These are phyloP conservation scores for Ambrosia trifida DNA, from an alignment of 129 eudicot species.

Conservation along the genomic window DNA sequence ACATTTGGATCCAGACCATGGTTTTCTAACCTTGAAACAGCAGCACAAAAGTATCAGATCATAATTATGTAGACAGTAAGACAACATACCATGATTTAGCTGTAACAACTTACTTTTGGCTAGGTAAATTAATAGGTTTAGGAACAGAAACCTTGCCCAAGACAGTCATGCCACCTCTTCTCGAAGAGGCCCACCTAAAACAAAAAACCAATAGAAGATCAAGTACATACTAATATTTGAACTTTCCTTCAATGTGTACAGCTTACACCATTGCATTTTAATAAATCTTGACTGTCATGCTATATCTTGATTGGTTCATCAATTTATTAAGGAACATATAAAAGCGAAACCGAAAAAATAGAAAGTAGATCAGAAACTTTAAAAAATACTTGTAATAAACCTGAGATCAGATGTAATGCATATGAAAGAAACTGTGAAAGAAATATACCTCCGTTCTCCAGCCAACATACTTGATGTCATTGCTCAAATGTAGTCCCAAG, in stretches of 20 bases:
- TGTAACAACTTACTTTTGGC: constrained; percentile 66
- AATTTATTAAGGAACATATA: neutral
- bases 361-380: neutral
- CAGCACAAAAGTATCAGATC: constrained; percentile 34
- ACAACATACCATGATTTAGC: constrained; percentile 2
- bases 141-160: constrained; percentile 97
- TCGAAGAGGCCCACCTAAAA: constrained; percentile 78
- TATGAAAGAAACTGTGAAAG: neutral
- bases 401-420: neutral
- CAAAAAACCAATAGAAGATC: neutral
- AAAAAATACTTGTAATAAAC: neutral
- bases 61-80: neutral
- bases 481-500: constrained; percentile 50
- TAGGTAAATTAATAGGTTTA: constrained; percentile 95
- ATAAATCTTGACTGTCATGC: neutral
- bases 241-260: constrained; percentile 3
- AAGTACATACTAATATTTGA: neutral
- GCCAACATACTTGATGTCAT: constrained; percentile 89
- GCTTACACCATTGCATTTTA: neutral
- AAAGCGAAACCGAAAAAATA: neutral
- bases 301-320: neutral
- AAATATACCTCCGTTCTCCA: constrained; percentile 87
- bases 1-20: constrained; percentile 96
- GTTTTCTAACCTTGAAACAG: constrained; percentile 79
- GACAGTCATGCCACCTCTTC: constrained; percentile 95